Conservation (phyloP, 345 rosid species). For the Aquilaria yunnanensis region DNA sequence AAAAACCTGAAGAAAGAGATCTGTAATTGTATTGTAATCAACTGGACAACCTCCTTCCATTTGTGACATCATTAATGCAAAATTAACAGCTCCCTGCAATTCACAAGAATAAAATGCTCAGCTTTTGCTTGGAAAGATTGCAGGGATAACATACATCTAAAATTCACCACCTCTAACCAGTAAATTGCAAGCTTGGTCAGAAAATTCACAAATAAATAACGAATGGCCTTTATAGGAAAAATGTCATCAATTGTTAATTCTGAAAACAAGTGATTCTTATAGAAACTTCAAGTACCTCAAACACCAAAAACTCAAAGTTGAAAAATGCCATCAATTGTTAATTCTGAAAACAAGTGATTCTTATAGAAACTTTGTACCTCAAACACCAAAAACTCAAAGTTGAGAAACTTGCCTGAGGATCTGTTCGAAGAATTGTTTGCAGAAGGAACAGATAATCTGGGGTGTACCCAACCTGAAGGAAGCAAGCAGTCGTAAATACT, state of each 20-base stretch:
- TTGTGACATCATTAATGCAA: conserved; percentile 98
- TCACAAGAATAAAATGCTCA: conserved; percentile 6
- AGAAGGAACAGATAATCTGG: conserved; percentile 96
- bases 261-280: no score
- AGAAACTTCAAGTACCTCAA: conserved; percentile 1
- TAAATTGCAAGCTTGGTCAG: no score
- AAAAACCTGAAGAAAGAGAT: conserved; percentile 92
- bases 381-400: conserved; percentile 4
- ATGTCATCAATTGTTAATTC: conserved; percentile 1
- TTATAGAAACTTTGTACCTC: not conserved
- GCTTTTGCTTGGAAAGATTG: not conserved
- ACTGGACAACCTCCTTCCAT: conserved; percentile 98
- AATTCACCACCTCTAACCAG: not conserved
- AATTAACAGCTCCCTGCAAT: conserved; percentile 88
- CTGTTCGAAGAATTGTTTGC: conserved; percentile 93
- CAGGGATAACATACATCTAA: not conserved
- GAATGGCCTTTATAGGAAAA: no score
- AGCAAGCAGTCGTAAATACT: conserved; percentile 9
- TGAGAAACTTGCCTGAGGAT: conserved; percentile 68
- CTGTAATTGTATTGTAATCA: conserved; percentile 91
- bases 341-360: no score
- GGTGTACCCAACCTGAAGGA: conserved; percentile 73
- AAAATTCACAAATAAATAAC: no score
- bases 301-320: not conserved
- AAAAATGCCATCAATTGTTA: conserved; percentile 3